Base-by-base conservation (phyloP, 495 filamentous ascomycete genomes). In the Penicillium mononematosum region DNA sequence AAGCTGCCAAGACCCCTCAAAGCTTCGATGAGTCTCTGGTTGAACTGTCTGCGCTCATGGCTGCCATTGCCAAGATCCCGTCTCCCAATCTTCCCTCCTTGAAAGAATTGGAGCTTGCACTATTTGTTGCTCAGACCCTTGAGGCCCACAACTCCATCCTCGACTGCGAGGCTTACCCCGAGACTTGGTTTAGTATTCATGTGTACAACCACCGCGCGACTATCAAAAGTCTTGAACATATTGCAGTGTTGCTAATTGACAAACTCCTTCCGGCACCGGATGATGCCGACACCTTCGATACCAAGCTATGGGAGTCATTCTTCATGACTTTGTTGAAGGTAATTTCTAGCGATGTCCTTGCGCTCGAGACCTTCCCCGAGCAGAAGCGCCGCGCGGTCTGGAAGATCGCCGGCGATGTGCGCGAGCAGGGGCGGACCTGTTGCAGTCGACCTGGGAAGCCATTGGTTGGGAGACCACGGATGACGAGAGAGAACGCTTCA, bases 351-450 rank as follows among this genome's bases (percentile, higher is more conserved):
- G 83, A 92, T 43, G 88, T 88, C 7, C 78, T 99, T 11, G 92
- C 94, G 14, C 82, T 99, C 24, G 94, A 99, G 67, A 97, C 92
- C 0, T 98, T 97, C 69, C 91, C 95, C 0, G 95, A 98, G 72
- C 94, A 99, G 73, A 98, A 97, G 70, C 78, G 95, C 39, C 78
- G 94, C 25, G 92, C 93, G 4, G 92, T 98, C 14, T 98, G 95
- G 94, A 98, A 98, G 76, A 96, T 99, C 65, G 95, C 92, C 27
- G 95, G 94, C 20, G 94, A 99, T 78, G 91, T 99, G 49, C 80
- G 94, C 51, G 91, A 98, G 68, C 82, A 91, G 61, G 95, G 94
- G 93, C 94, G 1, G 86, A 91, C 31, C 75, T 99, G 9, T 73
- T 99, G 45, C 81, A 88, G 38, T 78, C 84, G 20, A 94, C 86